Percentiles rank a stretch among this genome's conserved stretches.
phyloP scores from a whole-genome alignment of 192 early-diverging fungal species.

The Backusella morwellensis region DNA sequence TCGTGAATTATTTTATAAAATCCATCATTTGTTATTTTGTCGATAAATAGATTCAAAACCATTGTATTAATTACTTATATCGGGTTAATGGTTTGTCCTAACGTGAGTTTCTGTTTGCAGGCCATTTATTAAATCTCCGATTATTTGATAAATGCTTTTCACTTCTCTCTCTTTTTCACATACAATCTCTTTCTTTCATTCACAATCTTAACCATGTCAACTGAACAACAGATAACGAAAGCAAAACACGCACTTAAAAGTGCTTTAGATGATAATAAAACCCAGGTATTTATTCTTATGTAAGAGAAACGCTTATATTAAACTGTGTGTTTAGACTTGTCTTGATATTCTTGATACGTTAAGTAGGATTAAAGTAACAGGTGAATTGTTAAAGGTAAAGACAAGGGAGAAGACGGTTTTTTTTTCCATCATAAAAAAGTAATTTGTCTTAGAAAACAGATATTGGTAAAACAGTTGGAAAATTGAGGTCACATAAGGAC shows the following conservation, averaged over 20 bases:
- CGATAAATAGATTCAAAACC: no score
- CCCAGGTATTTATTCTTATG: background rate
- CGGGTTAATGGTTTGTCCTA: no score
- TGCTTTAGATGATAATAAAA: conserved; percentile 14
- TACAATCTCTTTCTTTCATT: background rate
- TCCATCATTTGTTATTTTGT: no score
- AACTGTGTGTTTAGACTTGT: conserved; percentile 22
- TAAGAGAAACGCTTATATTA: background rate
- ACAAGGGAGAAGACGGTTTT: background rate
- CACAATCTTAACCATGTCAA: background rate
- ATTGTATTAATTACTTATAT: no score
- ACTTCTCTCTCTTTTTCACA: background rate
- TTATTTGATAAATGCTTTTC: background rate
- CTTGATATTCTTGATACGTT: conserved; percentile 39
- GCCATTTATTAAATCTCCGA: no score
- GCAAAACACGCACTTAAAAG: conserved; percentile 20
- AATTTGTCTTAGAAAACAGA: background rate
- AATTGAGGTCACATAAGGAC: conserved; percentile 63
- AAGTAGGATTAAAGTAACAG: conserved; percentile 41
- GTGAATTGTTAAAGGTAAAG: conserved; percentile 52
- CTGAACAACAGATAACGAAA: conserved; percentile 20
- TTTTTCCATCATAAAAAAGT: background rate
- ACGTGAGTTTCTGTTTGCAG: no score
- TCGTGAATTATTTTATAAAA: no score
- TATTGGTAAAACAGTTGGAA: conserved; percentile 75